Percentiles rank a stretch among this genome's conserved stretches.
These are phyloP conservation scores for Backusella sp. DNA, from an alignment of 192 early-diverging fungal genomes.

Conservation along the genomic window DNA sequence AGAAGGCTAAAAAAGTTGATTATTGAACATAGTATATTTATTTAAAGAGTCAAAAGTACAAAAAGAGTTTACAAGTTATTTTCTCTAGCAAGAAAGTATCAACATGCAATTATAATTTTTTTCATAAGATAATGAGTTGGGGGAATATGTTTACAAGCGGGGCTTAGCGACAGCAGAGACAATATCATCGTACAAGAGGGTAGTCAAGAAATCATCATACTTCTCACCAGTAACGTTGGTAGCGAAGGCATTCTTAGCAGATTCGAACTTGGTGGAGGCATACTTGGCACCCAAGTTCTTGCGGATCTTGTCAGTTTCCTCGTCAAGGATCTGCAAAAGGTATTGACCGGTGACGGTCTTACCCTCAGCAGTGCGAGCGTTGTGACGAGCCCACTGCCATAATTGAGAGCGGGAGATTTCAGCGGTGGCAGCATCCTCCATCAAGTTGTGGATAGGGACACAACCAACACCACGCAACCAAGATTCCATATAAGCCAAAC, in stretches of 20 bases:
- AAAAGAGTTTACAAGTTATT: constrained; percentile 1
- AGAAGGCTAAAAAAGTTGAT: not conserved
- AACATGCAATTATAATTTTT: constrained; percentile 10
- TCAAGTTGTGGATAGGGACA: constrained; percentile 96
- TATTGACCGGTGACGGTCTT: constrained; percentile 77
- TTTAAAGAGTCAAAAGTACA: constrained; percentile 6
- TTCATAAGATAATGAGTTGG: not conserved
- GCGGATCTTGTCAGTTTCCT: constrained; percentile 76
- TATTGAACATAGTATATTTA: constrained; percentile 8
- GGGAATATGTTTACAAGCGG: constrained; percentile 32
- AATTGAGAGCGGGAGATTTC: constrained; percentile 97
- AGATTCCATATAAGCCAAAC: constrained; percentile 91
- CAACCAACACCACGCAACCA: constrained; percentile 95
- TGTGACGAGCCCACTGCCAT: constrained; percentile 96
- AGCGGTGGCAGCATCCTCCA: constrained; percentile 98
- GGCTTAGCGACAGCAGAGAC: constrained; percentile 39
- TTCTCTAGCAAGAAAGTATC: not conserved
- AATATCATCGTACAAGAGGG: constrained; percentile 90
- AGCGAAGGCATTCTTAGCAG: constrained; percentile 68
- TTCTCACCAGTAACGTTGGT: constrained; percentile 79
- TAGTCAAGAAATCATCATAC: constrained; percentile 94
- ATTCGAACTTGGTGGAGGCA: constrained; percentile 60
- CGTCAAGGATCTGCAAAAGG: constrained; percentile 78
- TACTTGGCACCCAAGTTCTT: constrained; percentile 66
- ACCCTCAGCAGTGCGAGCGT: constrained; percentile 78